Evolutionary conservation across 805 yeast species (phyloP).

Genomic region (Saturnispora galanensis): DNA sequence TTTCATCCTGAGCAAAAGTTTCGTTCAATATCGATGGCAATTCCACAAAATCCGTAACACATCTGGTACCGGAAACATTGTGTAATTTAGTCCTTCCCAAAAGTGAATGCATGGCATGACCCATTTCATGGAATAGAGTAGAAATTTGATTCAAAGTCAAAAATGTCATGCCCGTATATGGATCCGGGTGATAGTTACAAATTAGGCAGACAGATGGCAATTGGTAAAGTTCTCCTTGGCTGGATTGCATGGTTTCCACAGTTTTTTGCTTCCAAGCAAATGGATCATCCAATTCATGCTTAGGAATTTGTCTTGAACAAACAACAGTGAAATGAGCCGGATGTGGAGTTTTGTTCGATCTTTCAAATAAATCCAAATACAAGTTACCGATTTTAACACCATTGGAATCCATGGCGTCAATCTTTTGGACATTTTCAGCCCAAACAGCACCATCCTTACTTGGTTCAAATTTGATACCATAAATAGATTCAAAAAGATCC

Average conservation of each 20-base stretch:
- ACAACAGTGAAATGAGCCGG: conserved; percentile 96
- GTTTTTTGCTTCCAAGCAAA: conserved; percentile 27
- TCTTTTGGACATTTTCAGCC: conserved; percentile 75
- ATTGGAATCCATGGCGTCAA: conserved; percentile 60
- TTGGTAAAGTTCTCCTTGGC: conserved; percentile 50
- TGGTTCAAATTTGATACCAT: conserved; percentile 70
- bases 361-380: conserved; percentile 79
- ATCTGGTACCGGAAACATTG: conserved; percentile 89
- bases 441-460: conserved; percentile 74
- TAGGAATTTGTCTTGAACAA: conserved; percentile 75
- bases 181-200: conserved; percentile 60
- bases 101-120: conserved; percentile 98
- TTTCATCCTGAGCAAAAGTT: conserved; percentile 71
- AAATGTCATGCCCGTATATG: conserved; percentile 32
- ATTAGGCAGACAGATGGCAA: conserved; percentile 83
- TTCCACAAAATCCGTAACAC: conserved; percentile 94
- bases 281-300: conserved; percentile 37
- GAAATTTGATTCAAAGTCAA: conserved; percentile 74
- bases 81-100: conserved; percentile 83
- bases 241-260: conserved; percentile 21
- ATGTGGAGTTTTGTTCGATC: conserved; percentile 63
- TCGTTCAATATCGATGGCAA: conserved; percentile 96
- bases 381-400: conserved; percentile 67
- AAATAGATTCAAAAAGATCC: conserved; percentile 54
- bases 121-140: conserved; percentile 96